Conservation (phyloP, 768 basidiomycete species). For the Mycena metata region DNA sequence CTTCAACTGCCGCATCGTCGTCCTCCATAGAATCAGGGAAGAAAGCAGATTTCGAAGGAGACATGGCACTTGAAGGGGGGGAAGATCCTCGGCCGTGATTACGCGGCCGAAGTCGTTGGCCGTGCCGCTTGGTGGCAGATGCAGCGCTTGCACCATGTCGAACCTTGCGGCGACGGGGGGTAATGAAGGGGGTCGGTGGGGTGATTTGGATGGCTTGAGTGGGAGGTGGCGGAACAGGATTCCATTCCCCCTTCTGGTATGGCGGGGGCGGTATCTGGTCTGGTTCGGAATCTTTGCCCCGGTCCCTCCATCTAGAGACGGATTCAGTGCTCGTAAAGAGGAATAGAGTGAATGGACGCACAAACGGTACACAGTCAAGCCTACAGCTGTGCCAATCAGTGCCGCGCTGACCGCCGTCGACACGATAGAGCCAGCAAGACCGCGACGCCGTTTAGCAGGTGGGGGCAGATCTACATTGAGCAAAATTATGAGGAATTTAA, state of each 20-base stretch:
- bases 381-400: conserved; percentile 88
- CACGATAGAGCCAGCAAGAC: conserved; percentile 85
- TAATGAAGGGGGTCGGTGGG: conserved; percentile 44
- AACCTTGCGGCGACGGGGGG: conserved; percentile 54
- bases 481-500: conserved; percentile 52
- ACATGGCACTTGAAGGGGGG: conserved; percentile 43
- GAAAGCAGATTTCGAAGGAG: conserved; percentile 61
- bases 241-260: conserved; percentile 41
- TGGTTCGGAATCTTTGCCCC: conserved; percentile 66
- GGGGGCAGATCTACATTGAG: conserved; percentile 79
- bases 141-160: conserved; percentile 46
- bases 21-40: conserved; percentile 47
- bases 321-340: conserved; percentile 7
- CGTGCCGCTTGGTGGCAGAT: conserved; percentile 50
- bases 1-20: conserved; percentile 54
- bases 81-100: conserved; percentile 41
- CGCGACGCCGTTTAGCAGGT: conserved; percentile 83
- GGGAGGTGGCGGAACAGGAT: conserved; percentile 33
- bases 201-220: conserved; percentile 49
- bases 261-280: conserved; percentile 48
- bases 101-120: conserved; percentile 40
- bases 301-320: conserved; percentile 77
- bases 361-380: conserved; percentile 89
- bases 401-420: conserved; percentile 89
- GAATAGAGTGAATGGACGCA: conserved; percentile 55